Conservation (phyloP, 2,329 filamentous ascomycete genomes). For the Botrytis aclada region DNA sequence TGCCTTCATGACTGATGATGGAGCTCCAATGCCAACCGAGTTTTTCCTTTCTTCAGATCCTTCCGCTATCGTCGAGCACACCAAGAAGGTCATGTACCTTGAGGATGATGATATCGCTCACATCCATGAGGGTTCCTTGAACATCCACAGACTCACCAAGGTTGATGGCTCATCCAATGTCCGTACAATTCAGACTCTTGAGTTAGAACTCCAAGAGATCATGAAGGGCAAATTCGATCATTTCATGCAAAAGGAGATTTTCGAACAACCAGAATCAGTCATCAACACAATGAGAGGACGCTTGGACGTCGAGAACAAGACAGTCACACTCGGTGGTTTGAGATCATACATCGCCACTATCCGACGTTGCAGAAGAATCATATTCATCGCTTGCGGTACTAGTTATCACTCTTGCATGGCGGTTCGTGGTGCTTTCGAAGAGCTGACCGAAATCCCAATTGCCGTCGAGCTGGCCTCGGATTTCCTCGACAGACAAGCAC, state of each 20-base stretch:
- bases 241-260: constrained; percentile 99
- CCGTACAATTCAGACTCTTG: constrained; percentile 95
- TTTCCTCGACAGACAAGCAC: constrained; percentile 93
- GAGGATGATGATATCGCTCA: constrained; percentile 99
- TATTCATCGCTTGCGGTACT: constrained; percentile 98
- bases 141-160: constrained; percentile 98
- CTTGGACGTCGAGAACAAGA: constrained; percentile 89
- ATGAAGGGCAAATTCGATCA: constrained; percentile 99
- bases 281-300: constrained; percentile 99
- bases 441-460: constrained; percentile 96
- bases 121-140: constrained; percentile 97
- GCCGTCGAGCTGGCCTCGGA: constrained; percentile 95
- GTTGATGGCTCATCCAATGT: constrained; percentile 95
- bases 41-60: constrained; percentile 99
- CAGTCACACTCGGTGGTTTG: constrained; percentile 90
- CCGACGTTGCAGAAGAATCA: constrained; percentile 92
- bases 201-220: constrained; percentile 99
- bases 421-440: constrained; percentile 95
- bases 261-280: constrained; percentile 98
- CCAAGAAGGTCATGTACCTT: constrained; percentile 99
- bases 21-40: constrained; percentile 94
- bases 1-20: constrained; percentile 98
- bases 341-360: constrained; percentile 96
- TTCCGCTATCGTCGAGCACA: constrained; percentile 98
- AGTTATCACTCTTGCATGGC: constrained; percentile 99